These are phyloP conservation scores for Sonneratia alba DNA, from an alignment of 345 rosid species.

Conservation along the genomic window DNA sequence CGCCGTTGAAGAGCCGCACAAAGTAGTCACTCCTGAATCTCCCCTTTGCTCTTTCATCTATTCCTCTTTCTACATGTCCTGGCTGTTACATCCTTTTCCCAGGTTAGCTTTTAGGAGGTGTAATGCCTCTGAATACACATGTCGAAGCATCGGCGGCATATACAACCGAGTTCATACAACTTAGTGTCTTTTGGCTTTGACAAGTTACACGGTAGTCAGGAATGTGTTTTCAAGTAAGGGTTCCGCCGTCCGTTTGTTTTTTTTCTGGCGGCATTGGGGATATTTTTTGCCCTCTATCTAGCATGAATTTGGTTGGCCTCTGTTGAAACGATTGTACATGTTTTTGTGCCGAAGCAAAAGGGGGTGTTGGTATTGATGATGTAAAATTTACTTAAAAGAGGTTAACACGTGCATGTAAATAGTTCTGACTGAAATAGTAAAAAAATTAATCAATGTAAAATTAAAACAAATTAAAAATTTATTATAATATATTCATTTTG, in stretches of 20 bases:
- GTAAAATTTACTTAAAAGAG: no score
- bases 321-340: neutral
- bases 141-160: neutral
- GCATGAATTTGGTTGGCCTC: neutral
- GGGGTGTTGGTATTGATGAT: no score
- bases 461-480: no score
- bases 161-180: neutral
- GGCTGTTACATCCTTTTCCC: neutral
- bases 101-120: neutral
- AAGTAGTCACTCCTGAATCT: conserved; percentile 12
- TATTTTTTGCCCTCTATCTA: neutral
- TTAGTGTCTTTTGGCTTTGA: neutral
- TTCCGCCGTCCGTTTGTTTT: neutral
- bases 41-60: neutral
- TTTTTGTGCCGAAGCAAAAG: no score
- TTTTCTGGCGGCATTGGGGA: neutral
- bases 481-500: no score
- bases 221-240: neutral
- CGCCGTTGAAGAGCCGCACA: neutral
- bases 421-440: no score
- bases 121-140: neutral
- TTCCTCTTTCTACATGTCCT: neutral
- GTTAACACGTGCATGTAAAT: no score
- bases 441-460: no score
- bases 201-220: neutral